phyloP scores from a whole-genome alignment of 768 basidiomycete species.

The Mycena alexandri region DNA sequence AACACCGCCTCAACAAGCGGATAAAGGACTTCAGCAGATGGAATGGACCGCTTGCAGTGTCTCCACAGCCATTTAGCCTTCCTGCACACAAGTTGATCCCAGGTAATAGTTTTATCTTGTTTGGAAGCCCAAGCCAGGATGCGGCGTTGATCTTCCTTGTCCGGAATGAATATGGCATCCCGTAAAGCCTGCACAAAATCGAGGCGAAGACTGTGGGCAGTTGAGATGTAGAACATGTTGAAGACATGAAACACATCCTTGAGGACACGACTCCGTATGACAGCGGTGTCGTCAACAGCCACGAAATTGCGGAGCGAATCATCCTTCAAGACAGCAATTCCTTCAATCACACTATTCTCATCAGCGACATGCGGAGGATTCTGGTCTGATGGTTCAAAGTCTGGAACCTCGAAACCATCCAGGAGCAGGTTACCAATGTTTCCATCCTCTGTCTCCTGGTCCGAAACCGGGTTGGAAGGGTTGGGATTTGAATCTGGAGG shows the following conservation, averaged over 20 bases:
- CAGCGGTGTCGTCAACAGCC: too few relatives aligned
- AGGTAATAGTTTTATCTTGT: background rate
- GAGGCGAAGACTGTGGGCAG: constrained; percentile 34
- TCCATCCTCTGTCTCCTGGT: background rate
- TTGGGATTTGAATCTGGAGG: too few relatives aligned
- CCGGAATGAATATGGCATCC: constrained; percentile 39
- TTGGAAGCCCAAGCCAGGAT: background rate
- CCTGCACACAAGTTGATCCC: background rate
- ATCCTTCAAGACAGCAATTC: too few relatives aligned
- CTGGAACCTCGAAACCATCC: too few relatives aligned
- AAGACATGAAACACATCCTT: constrained; percentile 37
- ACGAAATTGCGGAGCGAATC: too few relatives aligned
- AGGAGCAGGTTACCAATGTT: too few relatives aligned
- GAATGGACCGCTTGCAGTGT: constrained; percentile 45
- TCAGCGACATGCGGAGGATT: too few relatives aligned
- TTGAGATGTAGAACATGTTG: constrained; percentile 37
- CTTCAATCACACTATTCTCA: too few relatives aligned
- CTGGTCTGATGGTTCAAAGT: too few relatives aligned
- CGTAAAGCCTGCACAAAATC: constrained; percentile 36
- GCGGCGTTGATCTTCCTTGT: constrained; percentile 33
- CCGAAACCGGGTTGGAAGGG: too few relatives aligned
- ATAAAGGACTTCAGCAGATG: constrained; percentile 48
- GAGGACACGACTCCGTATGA: constrained; percentile 23
- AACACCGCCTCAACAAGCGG: constrained; percentile 46
- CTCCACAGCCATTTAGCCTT: constrained; percentile 44